These are phyloP conservation scores for Pichia cephalocereana DNA, from an alignment of 805 yeast genomes.

Conservation along the genomic window DNA sequence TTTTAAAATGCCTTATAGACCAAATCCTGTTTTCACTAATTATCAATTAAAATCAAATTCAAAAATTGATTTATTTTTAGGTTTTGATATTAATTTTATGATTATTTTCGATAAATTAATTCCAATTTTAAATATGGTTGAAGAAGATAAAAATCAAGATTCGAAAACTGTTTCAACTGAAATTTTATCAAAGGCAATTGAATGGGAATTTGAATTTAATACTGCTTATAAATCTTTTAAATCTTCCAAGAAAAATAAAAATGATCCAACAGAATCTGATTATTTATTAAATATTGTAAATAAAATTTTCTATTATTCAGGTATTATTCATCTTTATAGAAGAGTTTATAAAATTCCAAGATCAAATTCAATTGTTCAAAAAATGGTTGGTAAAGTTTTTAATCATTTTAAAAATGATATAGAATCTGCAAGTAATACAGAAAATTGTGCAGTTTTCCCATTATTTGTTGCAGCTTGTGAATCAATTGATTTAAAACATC, in stretches of 20 bases:
- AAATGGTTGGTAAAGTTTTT: slow-evolving; percentile 3
- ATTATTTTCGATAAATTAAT: slow-evolving; percentile 23
- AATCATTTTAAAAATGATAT: slow-evolving; percentile 4
- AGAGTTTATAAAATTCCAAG: slow-evolving; percentile 5
- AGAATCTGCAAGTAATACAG: slow-evolving; percentile 8
- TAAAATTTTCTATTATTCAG: slow-evolving; percentile 3
- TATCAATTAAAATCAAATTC: not conserved
- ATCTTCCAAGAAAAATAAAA: not conserved
- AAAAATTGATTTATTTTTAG: slow-evolving; percentile 49
- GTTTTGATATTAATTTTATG: slow-evolving; percentile 56
- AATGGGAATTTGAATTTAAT: slow-evolving; percentile 6
- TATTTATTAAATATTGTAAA: slow-evolving; percentile 1
- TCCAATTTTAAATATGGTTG: slow-evolving; percentile 2
- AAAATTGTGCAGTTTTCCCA: slow-evolving; percentile 6
- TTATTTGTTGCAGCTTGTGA: slow-evolving; percentile 9
- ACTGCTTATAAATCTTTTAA: slow-evolving; percentile 1
- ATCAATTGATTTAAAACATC: not conserved
- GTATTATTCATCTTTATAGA: slow-evolving; percentile 1
- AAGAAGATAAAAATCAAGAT: not conserved
- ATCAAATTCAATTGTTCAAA: slow-evolving; percentile 1
- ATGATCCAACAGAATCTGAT: slow-evolving; percentile 4
- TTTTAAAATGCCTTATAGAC: slow-evolving; percentile 5
- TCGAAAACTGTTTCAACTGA: not conserved
- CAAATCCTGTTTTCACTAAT: slow-evolving; percentile 1
- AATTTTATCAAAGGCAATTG: slow-evolving; percentile 4